Evolutionary conservation across 2,329 filamentous ascomycete genomes (phyloP), one percentile per base, ranked within the genome.

Genomic region (Cladophialophora psammophila): DNA sequence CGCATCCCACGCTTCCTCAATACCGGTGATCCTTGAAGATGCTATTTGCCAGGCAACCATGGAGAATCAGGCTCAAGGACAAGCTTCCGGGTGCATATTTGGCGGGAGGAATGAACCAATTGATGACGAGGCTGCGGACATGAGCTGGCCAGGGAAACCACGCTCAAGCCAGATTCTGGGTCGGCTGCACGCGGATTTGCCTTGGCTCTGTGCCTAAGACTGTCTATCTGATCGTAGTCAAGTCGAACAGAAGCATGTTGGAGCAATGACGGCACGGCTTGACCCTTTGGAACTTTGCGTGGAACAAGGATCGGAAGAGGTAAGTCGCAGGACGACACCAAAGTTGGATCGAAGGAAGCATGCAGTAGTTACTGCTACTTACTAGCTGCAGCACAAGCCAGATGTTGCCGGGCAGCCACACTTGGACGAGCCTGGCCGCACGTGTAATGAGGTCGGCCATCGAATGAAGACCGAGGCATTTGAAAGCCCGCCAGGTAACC

Each of bases 221-320:
- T 66, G 59, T 59, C 64, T 62, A 52, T 66, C 54, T 36, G 40
- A 58, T 66, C 54, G 15, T 66, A 66, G 64, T 54, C 42, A 26
- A 31, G 54, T 53, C 20, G 31, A 20, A 35, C 13, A 45, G 36
- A 56, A 56, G 60, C 50, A 38, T 12, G 34, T 38, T 40, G 26
- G 57, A 31, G n/a, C n/a, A 31, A 52, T 53, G 18, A 26, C 45
- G 13, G 18, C 18, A 12, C 18, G 12, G 45, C n/a, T 50, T 15
- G 42, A 38, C 13, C 20, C 42, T 50, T 15, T n/a, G 58, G 18
- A 32, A 15, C 35, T 50, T 18, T 50, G 45, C 45, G 45, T 52
- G 32, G 18, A n/a, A 20, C 32, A 52, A 54, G 18, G 48, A 50
- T 15, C 13, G 13, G 15, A 53, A 53, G 26, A 8, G 26, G 45